Evolutionary conservation across 2,329 filamentous ascomycete genomes (phyloP), one percentile per base, ranked within the genome.

Genomic region (Ophiostoma himal-ulmi): DNA sequence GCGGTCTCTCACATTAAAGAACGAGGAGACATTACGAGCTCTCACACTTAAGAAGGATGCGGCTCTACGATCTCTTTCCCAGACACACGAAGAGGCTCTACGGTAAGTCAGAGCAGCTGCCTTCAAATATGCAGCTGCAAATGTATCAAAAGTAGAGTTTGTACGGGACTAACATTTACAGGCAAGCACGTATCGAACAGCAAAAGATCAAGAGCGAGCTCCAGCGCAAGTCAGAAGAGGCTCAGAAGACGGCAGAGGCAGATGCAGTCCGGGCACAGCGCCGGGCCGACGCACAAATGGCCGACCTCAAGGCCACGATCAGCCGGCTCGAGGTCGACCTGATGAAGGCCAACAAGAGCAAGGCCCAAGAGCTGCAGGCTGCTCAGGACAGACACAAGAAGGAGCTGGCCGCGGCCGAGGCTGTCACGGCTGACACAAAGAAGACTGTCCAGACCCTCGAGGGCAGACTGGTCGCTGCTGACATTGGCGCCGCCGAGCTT

Each of bases 321-420:
- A 86, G 84, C 70, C 83, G 84, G 64, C 79, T 93, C 20, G 86
- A 91, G 76, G 84, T 86, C 44, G 86, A 88, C 74, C 74, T 89
- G 14, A 83, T 87, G 78, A 89, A 88, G 82, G 83, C 84, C 62
- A 86, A 84, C 75, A 89, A 89, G 76, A 83, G 84, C 71, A 87
- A 87, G 74, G 77, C 82, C 0, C 83, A 87, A 73, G 89, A 91
- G 73, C 77, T 90, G 1, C 83, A 89, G 73, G 82, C 82, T 13
- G 81, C 84, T 2, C 83, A 83, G 68, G 82, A 86, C 67, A 82
- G 84, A 69, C 82, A 84, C 75, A 78, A 78, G 41, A 78, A 79
- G 10, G 83, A 82, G 71, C 75, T 75, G 78, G 64, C 78, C 77
- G 75, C 73, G 8, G 69, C 67, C 57, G 64, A 70, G n/a, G 70